These are phyloP conservation scores for Galerina sulciceps DNA, from an alignment of 768 basidiomycete species.

Conservation along the genomic window DNA sequence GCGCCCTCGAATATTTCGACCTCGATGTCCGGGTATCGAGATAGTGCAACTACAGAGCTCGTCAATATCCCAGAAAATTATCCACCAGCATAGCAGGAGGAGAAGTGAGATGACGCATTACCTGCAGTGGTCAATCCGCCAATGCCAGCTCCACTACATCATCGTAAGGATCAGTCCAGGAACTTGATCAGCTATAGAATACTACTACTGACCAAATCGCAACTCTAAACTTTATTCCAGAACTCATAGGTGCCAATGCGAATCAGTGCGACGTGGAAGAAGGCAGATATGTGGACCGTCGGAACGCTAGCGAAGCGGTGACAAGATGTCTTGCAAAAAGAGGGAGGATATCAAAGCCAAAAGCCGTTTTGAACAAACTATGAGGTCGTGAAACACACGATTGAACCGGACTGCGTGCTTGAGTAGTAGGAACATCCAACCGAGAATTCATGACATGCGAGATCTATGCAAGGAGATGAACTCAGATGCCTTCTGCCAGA, in stretches of 20 bases:
- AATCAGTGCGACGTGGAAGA: conserved; percentile 16
- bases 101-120: conserved; percentile 3
- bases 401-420: conserved; percentile 45
- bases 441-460: conserved; percentile 45
- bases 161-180: conserved; percentile 19
- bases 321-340: conserved; percentile 13
- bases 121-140: conserved; percentile 51
- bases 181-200: conserved; percentile 2
- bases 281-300: conserved; percentile 3
- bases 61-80: not conserved
- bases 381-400: conserved; percentile 40
- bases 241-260: conserved; percentile 27
- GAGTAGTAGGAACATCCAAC: conserved; percentile 37
- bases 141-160: conserved; percentile 53
- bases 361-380: conserved; percentile 40
- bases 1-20: conserved; percentile 62
- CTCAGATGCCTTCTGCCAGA: conserved; percentile 33
- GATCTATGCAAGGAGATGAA: conserved; percentile 37
- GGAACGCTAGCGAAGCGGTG: conserved; percentile 17
- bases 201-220: conserved; percentile 55
- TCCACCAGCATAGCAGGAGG: not conserved
- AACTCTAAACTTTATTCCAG: conserved; percentile 46
- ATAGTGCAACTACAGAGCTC: conserved; percentile 39
- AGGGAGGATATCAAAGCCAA: conserved; percentile 24
- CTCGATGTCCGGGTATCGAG: conserved; percentile 55